These are phyloP conservation scores for Tephrocybe rancida DNA, from an alignment of 768 basidiomycete species.

Conservation along the genomic window DNA sequence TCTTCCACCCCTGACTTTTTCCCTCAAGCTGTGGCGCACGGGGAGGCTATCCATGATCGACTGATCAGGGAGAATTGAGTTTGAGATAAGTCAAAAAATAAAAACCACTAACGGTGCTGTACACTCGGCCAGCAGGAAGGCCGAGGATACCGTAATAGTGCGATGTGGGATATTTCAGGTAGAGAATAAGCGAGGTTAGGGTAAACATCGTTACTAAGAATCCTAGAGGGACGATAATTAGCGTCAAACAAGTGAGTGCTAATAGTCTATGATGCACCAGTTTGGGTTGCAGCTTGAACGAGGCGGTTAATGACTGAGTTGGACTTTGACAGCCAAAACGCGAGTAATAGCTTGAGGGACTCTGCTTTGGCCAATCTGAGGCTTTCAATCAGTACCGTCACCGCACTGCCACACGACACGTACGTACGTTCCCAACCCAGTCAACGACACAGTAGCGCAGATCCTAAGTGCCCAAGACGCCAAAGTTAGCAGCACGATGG, in stretches of 20 bases:
- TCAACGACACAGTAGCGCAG: not conserved
- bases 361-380: not conserved
- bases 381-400: no score
- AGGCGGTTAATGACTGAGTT: not conserved
- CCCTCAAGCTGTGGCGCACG: no score
- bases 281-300: not conserved
- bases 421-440: not conserved
- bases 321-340: not conserved
- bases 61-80: no score
- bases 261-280: not conserved
- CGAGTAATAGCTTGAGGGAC: not conserved
- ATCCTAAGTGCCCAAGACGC: not conserved
- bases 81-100: not conserved
- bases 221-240: not conserved
- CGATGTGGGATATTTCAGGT: not conserved
- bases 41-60: no score
- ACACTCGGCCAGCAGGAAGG: not conserved
- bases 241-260: not conserved
- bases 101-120: not conserved
- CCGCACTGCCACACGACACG: not conserved
- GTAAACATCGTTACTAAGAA: not conserved
- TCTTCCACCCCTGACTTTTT: no score
- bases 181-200: not conserved
- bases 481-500: not conserved
- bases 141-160: constrained; percentile 1